phyloP scores from a whole-genome alignment of 805 yeast species.

The Lipomyces starkeyi region DNA sequence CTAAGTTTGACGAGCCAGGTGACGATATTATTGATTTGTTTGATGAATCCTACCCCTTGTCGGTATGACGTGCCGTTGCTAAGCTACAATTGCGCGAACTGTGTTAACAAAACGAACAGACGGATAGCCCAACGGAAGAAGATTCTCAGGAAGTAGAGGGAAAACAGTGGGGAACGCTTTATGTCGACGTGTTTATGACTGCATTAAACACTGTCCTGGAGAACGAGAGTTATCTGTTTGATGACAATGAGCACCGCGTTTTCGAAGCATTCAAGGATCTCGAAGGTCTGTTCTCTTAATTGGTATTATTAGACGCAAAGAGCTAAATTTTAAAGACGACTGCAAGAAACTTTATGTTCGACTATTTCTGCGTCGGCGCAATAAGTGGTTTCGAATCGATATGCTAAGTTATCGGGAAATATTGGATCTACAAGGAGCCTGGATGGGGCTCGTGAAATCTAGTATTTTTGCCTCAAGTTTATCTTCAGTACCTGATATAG shows the following conservation, averaged over 20 bases:
- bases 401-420: conserved; percentile 31
- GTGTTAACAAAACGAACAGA: not conserved
- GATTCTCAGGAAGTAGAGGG: not conserved
- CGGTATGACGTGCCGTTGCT: not conserved
- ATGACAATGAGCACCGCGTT: conserved; percentile 22
- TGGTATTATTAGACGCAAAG: not conserved
- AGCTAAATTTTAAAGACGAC: conserved; percentile 17
- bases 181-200: conserved; percentile 30
- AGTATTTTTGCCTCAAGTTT: conserved; percentile 7
- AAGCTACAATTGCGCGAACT: not conserved
- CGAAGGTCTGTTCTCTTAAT: conserved; percentile 13
- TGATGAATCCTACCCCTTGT: not conserved
- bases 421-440: conserved; percentile 17
- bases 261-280: conserved; percentile 28
- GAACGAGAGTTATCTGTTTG: conserved; percentile 31
- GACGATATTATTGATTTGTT: not conserved
- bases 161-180: conserved; percentile 22
- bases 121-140: not conserved
- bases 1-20: not conserved
- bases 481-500: not conserved
- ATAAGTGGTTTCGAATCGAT: conserved; percentile 31
- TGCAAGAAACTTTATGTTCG: conserved; percentile 33
- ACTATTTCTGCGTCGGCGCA: conserved; percentile 31
- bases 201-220: conserved; percentile 33
- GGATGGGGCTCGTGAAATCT: conserved; percentile 12